Conservation (phyloP, 1,284 basidiomycete genomes). For the Pseudozyma pruni region DNA sequence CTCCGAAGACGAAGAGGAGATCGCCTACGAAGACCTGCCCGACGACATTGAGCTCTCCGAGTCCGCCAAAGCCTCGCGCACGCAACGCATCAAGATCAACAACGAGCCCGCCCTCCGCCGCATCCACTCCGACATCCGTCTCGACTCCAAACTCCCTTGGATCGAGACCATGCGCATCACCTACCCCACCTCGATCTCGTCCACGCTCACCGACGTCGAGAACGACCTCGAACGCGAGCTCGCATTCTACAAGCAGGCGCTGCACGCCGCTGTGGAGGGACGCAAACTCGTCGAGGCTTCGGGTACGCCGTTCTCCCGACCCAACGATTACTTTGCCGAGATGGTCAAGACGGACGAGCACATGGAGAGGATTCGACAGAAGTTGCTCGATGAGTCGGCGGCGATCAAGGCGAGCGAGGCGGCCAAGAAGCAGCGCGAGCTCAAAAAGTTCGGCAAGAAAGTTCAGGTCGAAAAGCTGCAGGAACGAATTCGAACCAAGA, state of each 20-base stretch:
- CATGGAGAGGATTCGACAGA: conserved; percentile 95
- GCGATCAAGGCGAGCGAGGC: conserved; percentile 91
- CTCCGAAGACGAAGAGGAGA: conserved; percentile 39
- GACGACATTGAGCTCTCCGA: conserved; percentile 53
- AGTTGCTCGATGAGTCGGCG: conserved; percentile 87
- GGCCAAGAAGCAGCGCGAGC: conserved; percentile 88
- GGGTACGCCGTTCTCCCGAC: conserved; percentile 86
- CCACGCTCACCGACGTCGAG: conserved; percentile 75
- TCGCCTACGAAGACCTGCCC: conserved; percentile 57
- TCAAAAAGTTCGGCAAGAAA: conserved; percentile 98
- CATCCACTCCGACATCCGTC: conserved; percentile 55
- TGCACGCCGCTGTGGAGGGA: conserved; percentile 82
- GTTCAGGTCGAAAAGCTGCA: conserved; percentile 87
- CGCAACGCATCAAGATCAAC: conserved; percentile 64
- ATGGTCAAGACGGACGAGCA: conserved; percentile 98
- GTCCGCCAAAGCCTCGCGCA: conserved; percentile 47
- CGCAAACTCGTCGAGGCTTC: conserved; percentile 80
- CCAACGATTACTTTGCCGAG: conserved; percentile 95
- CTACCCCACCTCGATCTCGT: conserved; percentile 47
- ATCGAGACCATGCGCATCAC: conserved; percentile 63
- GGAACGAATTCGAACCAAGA: conserved; percentile 80
- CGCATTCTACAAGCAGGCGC: conserved; percentile 96
- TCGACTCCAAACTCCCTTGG: conserved; percentile 61
- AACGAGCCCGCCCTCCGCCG: conserved; percentile 57
- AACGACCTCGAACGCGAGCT: conserved; percentile 94